Base-by-base conservation (phyloP, 768 basidiomycete species). In the Mycena albidolilacea region DNA sequence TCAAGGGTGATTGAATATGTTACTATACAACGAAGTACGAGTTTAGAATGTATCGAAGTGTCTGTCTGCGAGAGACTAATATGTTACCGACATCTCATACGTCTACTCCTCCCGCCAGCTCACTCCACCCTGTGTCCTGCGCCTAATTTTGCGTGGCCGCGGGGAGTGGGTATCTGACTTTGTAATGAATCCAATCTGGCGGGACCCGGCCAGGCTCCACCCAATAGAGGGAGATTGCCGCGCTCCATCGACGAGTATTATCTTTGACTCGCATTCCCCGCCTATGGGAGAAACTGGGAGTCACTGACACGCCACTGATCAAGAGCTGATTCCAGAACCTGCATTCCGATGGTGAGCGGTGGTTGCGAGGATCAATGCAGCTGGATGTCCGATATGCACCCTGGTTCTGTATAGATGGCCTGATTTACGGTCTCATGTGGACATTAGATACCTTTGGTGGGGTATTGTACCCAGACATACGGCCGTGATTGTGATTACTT, bases 221-320 rank as follows among this genome's bases (percentile, higher is more conserved):
- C 1, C 35, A 61, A 41, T 43, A n/a, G 14, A n/a, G 46, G 69
- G 69, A 71, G 70, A 71, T 71, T 64, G 70, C 70, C 70, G 70
- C 23, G 37, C 10, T 9, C n/a, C 5, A 46, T 23, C 62, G 39
- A 35, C 30, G 1, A 9, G 57, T 3, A 57, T 39, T 10, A 55
- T 54, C 48, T 52, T 50, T 50, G 50, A 65, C 48, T 64, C 21
- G 35, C 10, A 35, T 39, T 23, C 35, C 35, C 43, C 35, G 39
- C 70, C 70, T 70, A 66, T 71, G 70, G 58, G 70, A 71, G 70
- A 71, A 71, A 23, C 41, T 12, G 64, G 46, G 64, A 12, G 23
- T 64, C 37, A 60, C 37, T n/a, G 57, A 61, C 65, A 62, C 59
- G 59, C 65, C 64, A 71, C 64, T 21, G 41, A 59, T 62, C 38